Percentiles rank a stretch among this genome's conserved stretches.
Evolutionary conservation across 2,329 filamentous ascomycete species (phyloP).

Genomic region (Phyllosticta capitalensis): DNA sequence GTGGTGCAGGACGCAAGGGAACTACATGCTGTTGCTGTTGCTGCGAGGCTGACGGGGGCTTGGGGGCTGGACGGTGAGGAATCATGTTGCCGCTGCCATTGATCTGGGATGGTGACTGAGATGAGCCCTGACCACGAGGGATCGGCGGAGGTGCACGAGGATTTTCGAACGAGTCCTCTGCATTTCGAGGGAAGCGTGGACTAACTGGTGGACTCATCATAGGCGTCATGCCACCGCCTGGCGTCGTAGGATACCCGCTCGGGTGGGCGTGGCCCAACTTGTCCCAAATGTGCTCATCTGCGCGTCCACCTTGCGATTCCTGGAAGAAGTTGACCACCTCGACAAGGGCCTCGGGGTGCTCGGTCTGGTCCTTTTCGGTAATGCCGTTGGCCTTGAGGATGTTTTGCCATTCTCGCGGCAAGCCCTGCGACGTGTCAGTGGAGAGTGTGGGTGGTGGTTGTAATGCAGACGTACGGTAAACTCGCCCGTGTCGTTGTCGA

Average conservation of each 20-base stretch:
- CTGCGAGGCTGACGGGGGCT: slow-evolving; percentile 54
- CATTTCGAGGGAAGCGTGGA: slow-evolving; percentile 76
- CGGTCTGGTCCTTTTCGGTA: slow-evolving; percentile 87
- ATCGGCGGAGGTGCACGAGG: slow-evolving; percentile 87
- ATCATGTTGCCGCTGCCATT: slow-evolving; percentile 45
- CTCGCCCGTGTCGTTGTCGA: slow-evolving; percentile 90
- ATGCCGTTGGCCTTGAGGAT: slow-evolving; percentile 94
- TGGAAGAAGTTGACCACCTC: slow-evolving; percentile 97
- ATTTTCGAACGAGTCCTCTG: slow-evolving; percentile 90
- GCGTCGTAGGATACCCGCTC: slow-evolving; percentile 19
- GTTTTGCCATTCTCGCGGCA: slow-evolving; percentile 96
- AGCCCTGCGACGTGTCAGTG: slow-evolving; percentile 48
- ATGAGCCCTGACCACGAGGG: slow-evolving; percentile 44
- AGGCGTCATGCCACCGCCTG: slow-evolving; percentile 27
- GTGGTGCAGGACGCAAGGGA: slow-evolving; percentile 49
- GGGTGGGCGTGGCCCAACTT: slow-evolving; percentile 87
- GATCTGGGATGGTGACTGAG: slow-evolving; percentile 31
- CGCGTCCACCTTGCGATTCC: slow-evolving; percentile 72
- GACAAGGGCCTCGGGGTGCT: slow-evolving; percentile 90
- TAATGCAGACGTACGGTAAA: slow-evolving; percentile 62
- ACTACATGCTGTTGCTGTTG: slow-evolving; percentile 33
- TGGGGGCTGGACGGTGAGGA: slow-evolving; percentile 76
- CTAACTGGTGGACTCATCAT: slow-evolving; percentile 72
- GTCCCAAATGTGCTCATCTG: slow-evolving; percentile 83
- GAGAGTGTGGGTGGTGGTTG: background rate